Percentiles rank a stretch among this genome's conserved stretches.
These are phyloP conservation scores for Ogataea pilisensis DNA, from an alignment of 805 yeast species.

Conservation along the genomic window DNA sequence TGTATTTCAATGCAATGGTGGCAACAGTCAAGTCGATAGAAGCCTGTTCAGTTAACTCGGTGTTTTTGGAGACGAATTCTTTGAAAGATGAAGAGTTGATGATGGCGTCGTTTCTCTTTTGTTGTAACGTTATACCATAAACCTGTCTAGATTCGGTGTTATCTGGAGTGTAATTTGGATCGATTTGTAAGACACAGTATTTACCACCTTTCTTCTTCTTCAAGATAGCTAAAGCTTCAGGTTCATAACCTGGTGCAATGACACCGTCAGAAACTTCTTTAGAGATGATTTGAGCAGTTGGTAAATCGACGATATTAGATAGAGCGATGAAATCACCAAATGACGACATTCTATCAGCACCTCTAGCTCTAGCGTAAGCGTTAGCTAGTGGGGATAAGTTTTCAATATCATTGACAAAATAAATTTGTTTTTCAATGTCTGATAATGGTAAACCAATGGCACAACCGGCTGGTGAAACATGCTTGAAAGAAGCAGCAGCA, in stretches of 20 bases:
- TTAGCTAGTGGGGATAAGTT: slow-evolving; percentile 94
- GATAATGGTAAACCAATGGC: slow-evolving; percentile 94
- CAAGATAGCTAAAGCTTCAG: slow-evolving; percentile 86
- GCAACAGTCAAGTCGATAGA: slow-evolving; percentile 93
- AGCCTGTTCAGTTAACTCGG: slow-evolving; percentile 86
- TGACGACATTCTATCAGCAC: slow-evolving; percentile 99
- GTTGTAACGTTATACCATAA: slow-evolving; percentile 91
- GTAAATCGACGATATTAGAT: slow-evolving; percentile 91
- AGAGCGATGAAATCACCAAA: slow-evolving; percentile 98
- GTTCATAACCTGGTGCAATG: slow-evolving; percentile 94
- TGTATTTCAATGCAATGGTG: slow-evolving; percentile 93
- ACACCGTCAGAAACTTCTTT: slow-evolving; percentile 98
- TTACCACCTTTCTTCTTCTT: slow-evolving; percentile 95
- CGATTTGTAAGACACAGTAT: slow-evolving; percentile 93
- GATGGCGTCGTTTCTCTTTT: slow-evolving; percentile 96
- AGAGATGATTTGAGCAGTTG: slow-evolving; percentile 95
- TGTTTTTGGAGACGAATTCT: slow-evolving; percentile 86
- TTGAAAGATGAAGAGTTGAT: slow-evolving; percentile 86
- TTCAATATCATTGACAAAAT: slow-evolving; percentile 92
- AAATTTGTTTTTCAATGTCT: slow-evolving; percentile 89
- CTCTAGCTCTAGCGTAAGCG: slow-evolving; percentile 99
- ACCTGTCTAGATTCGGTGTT: slow-evolving; percentile 86
- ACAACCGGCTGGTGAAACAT: slow-evolving; percentile 97
- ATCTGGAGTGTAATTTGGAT: slow-evolving; percentile 88
- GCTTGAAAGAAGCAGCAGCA: slow-evolving; percentile 98